Conservation (phyloP, 2,329 filamentous ascomycete species). For the Cryoendolithus antarcticus region DNA sequence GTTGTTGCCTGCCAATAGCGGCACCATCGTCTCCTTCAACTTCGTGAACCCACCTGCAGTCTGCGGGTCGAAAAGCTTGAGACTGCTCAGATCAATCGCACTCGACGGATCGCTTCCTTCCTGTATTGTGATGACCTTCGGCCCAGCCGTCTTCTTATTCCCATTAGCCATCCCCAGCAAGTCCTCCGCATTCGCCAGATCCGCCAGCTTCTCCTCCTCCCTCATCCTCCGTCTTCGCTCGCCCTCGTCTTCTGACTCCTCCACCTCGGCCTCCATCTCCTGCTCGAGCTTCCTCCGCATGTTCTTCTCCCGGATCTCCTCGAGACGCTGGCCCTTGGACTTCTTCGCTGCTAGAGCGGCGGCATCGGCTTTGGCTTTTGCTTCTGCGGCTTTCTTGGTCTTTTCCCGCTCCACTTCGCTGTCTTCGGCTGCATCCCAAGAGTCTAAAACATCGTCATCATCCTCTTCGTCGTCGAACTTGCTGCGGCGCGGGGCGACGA, state of each 20-base stretch:
- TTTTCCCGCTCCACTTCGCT: constrained; percentile 96
- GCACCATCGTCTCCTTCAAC: constrained; percentile 65
- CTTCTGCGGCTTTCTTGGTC: constrained; percentile 71
- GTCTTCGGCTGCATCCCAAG: constrained; percentile 94
- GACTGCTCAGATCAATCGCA: constrained; percentile 65
- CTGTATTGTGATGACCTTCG: constrained; percentile 54
- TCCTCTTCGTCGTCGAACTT: constrained; percentile 87
- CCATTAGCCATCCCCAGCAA: constrained; percentile 69
- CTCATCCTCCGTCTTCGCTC: constrained; percentile 62
- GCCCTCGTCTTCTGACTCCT: constrained; percentile 62
- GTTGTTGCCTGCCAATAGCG: constrained; percentile 56
- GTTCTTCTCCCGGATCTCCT: constrained; percentile 55
- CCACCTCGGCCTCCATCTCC: constrained; percentile 44
- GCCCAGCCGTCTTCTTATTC: constrained; percentile 56
- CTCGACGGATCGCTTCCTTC: constrained; percentile 61
- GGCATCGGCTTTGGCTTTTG: constrained; percentile 79
- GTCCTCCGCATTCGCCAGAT: constrained; percentile 81
- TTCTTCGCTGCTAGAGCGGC: constrained; percentile 86
- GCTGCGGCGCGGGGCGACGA: constrained; percentile 32
- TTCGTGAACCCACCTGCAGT: constrained; percentile 78
- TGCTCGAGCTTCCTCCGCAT: constrained; percentile 45
- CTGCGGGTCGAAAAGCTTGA: constrained; percentile 78
- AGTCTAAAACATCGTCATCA: constrained; percentile 78
- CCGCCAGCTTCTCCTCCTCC: constrained; percentile 71
- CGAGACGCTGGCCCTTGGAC: constrained; percentile 72